These are phyloP conservation scores for Peronospora belbahrii DNA, from an alignment of 352 stramenopile genomes.

Conservation along the genomic window DNA sequence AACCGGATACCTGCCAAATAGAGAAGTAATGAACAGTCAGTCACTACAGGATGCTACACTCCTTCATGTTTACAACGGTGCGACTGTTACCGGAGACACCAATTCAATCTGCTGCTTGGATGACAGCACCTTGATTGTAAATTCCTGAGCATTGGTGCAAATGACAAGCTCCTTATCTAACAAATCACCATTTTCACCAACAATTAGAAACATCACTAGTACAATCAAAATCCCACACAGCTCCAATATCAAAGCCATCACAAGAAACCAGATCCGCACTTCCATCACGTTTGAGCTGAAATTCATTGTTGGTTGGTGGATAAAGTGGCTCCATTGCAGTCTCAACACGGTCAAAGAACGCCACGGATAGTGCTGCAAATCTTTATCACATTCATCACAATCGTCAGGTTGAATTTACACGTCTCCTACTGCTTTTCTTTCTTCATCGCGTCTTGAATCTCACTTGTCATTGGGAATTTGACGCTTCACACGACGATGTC, in stretches of 20 bases:
- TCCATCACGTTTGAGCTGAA: conserved; percentile 38
- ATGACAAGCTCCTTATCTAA: conserved; percentile 43
- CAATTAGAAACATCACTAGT: no score
- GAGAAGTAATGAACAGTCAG: background rate
- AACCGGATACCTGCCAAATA: conserved; percentile 49
- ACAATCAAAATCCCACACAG: no score
- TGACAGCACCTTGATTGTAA: conserved; percentile 47
- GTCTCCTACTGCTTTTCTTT: background rate
- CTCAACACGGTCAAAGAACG: conserved; percentile 65
- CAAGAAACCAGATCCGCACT: conserved; percentile 16
- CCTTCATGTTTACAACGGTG: background rate
- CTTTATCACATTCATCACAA: no score
- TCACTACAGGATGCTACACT: background rate
- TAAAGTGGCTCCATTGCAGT: conserved; percentile 46
- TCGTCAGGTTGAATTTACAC: background rate
- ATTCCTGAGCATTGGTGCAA: conserved; percentile 42
- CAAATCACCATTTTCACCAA: no score
- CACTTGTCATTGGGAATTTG: conserved; percentile 53
- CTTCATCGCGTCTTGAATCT: no score
- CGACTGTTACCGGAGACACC: conserved; percentile 50
- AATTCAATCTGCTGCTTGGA: conserved; percentile 68
- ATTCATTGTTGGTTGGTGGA: conserved; percentile 53
- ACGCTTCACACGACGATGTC: conserved; percentile 34
- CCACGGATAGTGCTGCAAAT: conserved; percentile 37
- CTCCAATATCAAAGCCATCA: background rate